Base-by-base conservation (phyloP, 2,329 filamentous ascomycete species). In the Aspergillus transmontanensis region DNA sequence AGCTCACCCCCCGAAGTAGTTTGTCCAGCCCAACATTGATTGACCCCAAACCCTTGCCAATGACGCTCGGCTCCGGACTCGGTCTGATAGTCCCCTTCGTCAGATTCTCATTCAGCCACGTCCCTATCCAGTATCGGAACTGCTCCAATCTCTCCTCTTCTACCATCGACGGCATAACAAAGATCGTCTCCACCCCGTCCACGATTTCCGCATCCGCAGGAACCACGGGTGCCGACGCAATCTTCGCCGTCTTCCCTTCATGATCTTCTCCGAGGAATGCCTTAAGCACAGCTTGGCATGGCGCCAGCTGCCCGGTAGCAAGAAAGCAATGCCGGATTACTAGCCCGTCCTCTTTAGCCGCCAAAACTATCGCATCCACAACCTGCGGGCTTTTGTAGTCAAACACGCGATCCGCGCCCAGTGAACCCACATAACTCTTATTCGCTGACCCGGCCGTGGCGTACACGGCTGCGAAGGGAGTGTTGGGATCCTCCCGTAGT, bases 291-390 rank as follows among this genome's bases (percentile, higher is more conserved):
- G 67, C 68, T 58, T 81, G 80, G 30, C 80, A 82, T 0, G 36
- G 21, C 9, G 64, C 67, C 28, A 80, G 62, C 14, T 78, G 48
- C 1, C 81, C 81, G 0, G 65, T 78, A 0, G 79, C 80, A 51
- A 82, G 79, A 61, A 82, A 83, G 32, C 79, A 81, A 32, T 78
- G 71, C 7, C 76, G 74, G 53, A 83, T 76, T 16, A 72, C 66
- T 1, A 82, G 34, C 0, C 74, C 75, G 21, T 82, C 78, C 6
- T 73, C 64, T 4, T 58, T 75, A 0, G 79, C 81, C 1, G 77
- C 74, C 0, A 74, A 70, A 26, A 80, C 57, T 11, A 83, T 80
- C 2, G 26, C 45, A 61, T 70, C 64, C 30, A 74, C 71, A 36
- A 74, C 68, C 0, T 53, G 57, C 2, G 66, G 19, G 0, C 72